Evolutionary conservation across 768 basidiomycete species (phyloP), one percentile per base, ranked within the genome.

Genomic region (Boletus insuetus): DNA sequence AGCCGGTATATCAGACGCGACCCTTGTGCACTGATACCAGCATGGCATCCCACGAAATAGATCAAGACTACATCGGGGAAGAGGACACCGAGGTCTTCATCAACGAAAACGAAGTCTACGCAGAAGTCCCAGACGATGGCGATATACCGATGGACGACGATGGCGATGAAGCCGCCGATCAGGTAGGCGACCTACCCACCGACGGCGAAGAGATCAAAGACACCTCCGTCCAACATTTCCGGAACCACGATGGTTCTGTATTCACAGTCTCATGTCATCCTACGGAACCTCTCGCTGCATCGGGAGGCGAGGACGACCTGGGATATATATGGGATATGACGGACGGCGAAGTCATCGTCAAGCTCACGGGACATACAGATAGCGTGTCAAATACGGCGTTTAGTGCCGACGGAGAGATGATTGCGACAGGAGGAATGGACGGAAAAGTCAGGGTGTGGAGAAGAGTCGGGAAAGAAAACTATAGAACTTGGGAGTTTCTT

Each of bases 391-490:
- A 79, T 51, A 79, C 81, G 4, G 86, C 79, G 20, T 99, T 91
- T 82, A 96, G 85, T 68, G 64, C 76, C 1, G 96, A 98, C 68
- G 97, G 97, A 3, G 89, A 97, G 73, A 81, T 97, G 81, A 79
- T 95, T 54, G 86, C 95, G 16, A 97, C 95, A 0, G 97, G 96
- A 11, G 97, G 97, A 0, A 98, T 99, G 97, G 97, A 99, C 65
- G 97, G 97, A 10, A 87, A 85, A 69, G 87, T 98, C 38, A 79
- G 95, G 58, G 75, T 99, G 57, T 99, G 97, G 97, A 77, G 88
- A 66, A 78, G 93, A 64, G 88, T 93, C 14, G 87, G 85, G 6
- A 87, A 77, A 60, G 84, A 86, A 43, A 74, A 86, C 56, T 89
- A 85, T 74, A 82, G 77, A 57, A 81, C 75, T 49, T 99, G 97